Evolutionary conservation across 345 rosid genomes (phyloP), one percentile per base, ranked within the genome.

Genomic region (Acer negundo): DNA sequence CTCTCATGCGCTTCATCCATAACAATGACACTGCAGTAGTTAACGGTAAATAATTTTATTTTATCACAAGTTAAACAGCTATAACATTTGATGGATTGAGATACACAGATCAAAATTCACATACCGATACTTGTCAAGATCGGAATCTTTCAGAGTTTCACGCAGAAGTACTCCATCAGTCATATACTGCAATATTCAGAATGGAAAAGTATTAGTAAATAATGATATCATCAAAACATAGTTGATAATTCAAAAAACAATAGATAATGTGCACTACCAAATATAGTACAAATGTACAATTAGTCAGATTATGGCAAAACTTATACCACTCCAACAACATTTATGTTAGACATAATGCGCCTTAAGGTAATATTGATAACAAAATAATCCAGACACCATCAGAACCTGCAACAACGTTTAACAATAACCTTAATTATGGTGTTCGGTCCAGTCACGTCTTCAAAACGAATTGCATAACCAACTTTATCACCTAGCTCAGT

Each of bases 1-100:
- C 98, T 90, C 86, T 96, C 99, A 71, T 96, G 99, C 16, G 99
- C 99, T 83, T 94, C 99, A 79, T 96, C 99, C 99, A 96, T 96
- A 80, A 92, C 99, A 64, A 96, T 73, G 72, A 96, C 95, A 24
- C 99, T 95, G 89, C 70, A 86, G 84, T 28, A 75, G 59, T 69
- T 70, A 67, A 38, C 31, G 35, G 62, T 76, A 61, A 80, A 72
- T 75, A 20, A 71, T 42, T 38, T 12, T 58, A 56, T 38, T 69
- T 47, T 77, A 69, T 72, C 22, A 16, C 19, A 59, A 63, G 58
- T 47, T 44, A 61, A 51, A 49, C 13, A 59, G 46, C 15, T 4
- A 2, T 20, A 71, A 56, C 55, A 59, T 69, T 71, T 62, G 56
- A 79, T 58, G 38, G 62, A 73, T 56, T 74, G 15, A 75, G 7